A percentile compares a stretch with the other conserved stretches of the same genome.
phyloP scores from a whole-genome alignment of 139 green algal genomes.

The Microglena sp. region DNA sequence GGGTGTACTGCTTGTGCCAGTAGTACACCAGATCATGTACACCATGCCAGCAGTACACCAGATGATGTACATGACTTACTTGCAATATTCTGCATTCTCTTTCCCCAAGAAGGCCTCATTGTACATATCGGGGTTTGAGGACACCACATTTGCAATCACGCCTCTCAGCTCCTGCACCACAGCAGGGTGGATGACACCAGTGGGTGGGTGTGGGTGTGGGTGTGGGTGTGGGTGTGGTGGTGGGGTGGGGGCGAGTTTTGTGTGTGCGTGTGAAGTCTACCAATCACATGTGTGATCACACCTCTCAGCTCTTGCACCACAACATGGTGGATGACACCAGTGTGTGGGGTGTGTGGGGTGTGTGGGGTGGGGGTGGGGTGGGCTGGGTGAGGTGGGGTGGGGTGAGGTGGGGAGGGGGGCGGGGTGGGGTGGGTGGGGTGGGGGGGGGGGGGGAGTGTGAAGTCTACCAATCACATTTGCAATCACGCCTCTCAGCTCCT shows the following conservation, averaged over 20 bases:
- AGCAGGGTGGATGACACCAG: neutral
- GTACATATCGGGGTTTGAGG: conserved; percentile 62
- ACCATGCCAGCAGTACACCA: conserved; percentile 1
- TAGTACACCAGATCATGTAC: too few relatives aligned
- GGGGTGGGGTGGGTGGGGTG: too few relatives aligned
- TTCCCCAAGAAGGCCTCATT: conserved; percentile 68
- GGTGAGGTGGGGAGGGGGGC: too few relatives aligned
- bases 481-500: conserved; percentile 45
- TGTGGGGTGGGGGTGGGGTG: too few relatives aligned
- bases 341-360: neutral
- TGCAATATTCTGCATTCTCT: conserved; percentile 49
- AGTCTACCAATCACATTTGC: conserved; percentile 32
- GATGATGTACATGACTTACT: conserved; percentile 51
- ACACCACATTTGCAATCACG: conserved; percentile 39
- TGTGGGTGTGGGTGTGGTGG: neutral
- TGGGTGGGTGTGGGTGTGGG: neutral
- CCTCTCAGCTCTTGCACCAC: too few relatives aligned
- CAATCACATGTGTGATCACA: conserved; percentile 23
- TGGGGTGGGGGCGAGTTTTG: neutral
- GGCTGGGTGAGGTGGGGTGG: too few relatives aligned
- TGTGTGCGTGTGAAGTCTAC: conserved; percentile 44
- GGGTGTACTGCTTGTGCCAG: too few relatives aligned
- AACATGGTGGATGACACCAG: too few relatives aligned
- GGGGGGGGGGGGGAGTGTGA: too few relatives aligned
- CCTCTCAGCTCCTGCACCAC: conserved; percentile 37